phyloP scores from a whole-genome alignment of 2,329 filamentous ascomycete genomes.

The Arachnomyces sp. region DNA sequence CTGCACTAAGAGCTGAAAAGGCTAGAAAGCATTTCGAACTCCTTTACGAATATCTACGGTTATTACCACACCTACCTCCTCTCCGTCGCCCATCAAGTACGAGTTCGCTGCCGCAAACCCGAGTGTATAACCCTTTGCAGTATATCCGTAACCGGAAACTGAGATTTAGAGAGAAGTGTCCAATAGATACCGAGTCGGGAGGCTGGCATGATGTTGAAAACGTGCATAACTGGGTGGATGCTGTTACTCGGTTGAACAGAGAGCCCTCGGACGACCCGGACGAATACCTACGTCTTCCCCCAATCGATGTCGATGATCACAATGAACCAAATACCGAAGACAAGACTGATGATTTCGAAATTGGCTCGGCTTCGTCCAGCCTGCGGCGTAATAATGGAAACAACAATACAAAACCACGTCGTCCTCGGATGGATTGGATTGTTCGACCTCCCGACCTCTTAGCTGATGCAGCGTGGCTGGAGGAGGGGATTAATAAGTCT shows the following conservation, averaged over 20 bases:
- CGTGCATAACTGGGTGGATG: constrained; percentile 70
- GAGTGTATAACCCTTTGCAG: constrained; percentile 83
- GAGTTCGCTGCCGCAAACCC: constrained; percentile 24
- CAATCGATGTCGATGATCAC: constrained; percentile 21
- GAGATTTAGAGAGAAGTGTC: constrained; percentile 65
- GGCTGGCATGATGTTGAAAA: constrained; percentile 67
- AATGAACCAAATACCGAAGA: constrained; percentile 16
- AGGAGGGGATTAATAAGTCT: constrained; percentile 69
- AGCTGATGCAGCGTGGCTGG: constrained; percentile 84
- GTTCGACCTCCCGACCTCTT: constrained; percentile 76
- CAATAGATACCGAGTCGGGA: constrained; percentile 64
- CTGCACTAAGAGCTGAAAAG: constrained; percentile 71
- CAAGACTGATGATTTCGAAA: constrained; percentile 19
- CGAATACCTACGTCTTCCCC: constrained; percentile 37
- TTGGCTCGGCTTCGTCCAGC: constrained; percentile 20
- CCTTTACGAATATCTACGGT: constrained; percentile 69
- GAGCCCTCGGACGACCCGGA: constrained; percentile 39
- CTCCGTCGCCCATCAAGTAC: constrained; percentile 34
- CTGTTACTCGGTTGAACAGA: constrained; percentile 47
- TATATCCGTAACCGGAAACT: constrained; percentile 85
- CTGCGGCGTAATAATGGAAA: constrained; percentile 35
- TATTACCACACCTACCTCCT: constrained; percentile 71
- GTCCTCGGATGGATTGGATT: constrained; percentile 76
- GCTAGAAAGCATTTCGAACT: constrained; percentile 80
- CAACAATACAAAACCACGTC: constrained; percentile 51